phyloP scores from a whole-genome alignment of 306 rosid species.

The Quercus gilva region DNA sequence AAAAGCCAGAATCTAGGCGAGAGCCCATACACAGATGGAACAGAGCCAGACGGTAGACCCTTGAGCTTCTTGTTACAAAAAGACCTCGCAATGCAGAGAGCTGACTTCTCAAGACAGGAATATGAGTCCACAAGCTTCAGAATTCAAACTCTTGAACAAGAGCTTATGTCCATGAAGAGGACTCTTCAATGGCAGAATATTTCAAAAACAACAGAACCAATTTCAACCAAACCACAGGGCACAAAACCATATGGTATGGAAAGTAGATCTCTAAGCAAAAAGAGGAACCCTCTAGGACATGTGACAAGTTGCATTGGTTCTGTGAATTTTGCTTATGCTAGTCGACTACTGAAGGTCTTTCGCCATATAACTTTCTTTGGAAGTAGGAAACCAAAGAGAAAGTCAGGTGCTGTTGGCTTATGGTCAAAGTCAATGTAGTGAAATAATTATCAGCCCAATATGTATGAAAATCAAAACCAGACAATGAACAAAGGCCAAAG shows the following conservation, averaged over 20 bases:
- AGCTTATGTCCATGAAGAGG: constrained; percentile 63
- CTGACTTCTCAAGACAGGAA: constrained; percentile 54
- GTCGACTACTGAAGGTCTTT: constrained; percentile 52
- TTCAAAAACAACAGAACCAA: constrained; percentile 44
- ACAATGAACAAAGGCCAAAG: not conserved
- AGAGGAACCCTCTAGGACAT: constrained; percentile 52
- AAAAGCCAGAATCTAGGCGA: constrained; percentile 52
- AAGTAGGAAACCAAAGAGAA: constrained; percentile 50
- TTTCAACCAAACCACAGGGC: constrained; percentile 31
- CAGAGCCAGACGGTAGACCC: constrained; percentile 45
- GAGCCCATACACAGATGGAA: constrained; percentile 62
- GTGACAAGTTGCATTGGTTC: constrained; percentile 71
- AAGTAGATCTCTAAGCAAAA: constrained; percentile 49
- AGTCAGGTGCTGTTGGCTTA: constrained; percentile 34
- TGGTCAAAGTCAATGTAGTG: constrained; percentile 42
- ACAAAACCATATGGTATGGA: constrained; percentile 44
- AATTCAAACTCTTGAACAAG: constrained; percentile 75
- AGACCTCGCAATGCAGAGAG: constrained; percentile 41
- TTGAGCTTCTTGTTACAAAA: constrained; percentile 62
- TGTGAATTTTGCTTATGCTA: constrained; percentile 63
- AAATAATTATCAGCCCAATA: constrained; percentile 6
- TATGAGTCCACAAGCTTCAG: constrained; percentile 87
- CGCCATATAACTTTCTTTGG: constrained; percentile 61
- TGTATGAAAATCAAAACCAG: constrained; percentile 18
- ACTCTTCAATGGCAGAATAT: constrained; percentile 58